Base-by-base conservation (phyloP, 169 alveolate genomes). In the Plasmodium vinckei region DNA sequence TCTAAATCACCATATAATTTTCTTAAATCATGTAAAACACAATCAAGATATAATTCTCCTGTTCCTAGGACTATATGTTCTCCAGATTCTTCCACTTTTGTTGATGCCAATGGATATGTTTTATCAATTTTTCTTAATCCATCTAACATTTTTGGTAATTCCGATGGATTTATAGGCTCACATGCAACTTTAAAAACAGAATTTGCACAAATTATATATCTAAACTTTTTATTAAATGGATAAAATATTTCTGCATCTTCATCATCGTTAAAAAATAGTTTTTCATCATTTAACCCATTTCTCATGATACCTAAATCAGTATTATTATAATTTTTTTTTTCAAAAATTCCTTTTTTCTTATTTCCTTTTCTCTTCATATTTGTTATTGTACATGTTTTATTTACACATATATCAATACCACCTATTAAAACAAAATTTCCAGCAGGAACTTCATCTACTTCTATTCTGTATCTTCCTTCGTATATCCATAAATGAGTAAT, bases 91-190 rank as follows among this genome's bases (percentile, higher is more conserved):
- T 99, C 99, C 7, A 99, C 99, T 59, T 97, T 96, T 12, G 98
- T 96, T 59, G 94, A 93, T 5, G 97, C 94, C 17, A 97, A 90
- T 9, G 99, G 99, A 72, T 98, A 98, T 27, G 98, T 89, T 88
- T 97, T 98, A 70, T 95, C 97, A 44, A 98, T 95, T 70, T 97
- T 95, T 27, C 99, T 88, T 27, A 99, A 94, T 1, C 99, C 99
- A 91, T 99, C 99, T 5, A 98, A 94, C 99, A 99, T 98, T 92
- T 98, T 98, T 10, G 99, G 99, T 46, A 98, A 96, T 73, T 99
- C 99, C 9, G 99, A 93, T 33, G 99, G 99, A 73, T 97, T 97
- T 13, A 97, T 95, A 10, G 99, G 99, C 92, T 99, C 99, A 42
- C 98, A 95, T 21, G 99, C 99, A 0, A 99, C 94, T 89, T 97